Base-by-base conservation (phyloP, 2,329 filamentous ascomycete genomes). In the Cryphonectria nitschkei region DNA sequence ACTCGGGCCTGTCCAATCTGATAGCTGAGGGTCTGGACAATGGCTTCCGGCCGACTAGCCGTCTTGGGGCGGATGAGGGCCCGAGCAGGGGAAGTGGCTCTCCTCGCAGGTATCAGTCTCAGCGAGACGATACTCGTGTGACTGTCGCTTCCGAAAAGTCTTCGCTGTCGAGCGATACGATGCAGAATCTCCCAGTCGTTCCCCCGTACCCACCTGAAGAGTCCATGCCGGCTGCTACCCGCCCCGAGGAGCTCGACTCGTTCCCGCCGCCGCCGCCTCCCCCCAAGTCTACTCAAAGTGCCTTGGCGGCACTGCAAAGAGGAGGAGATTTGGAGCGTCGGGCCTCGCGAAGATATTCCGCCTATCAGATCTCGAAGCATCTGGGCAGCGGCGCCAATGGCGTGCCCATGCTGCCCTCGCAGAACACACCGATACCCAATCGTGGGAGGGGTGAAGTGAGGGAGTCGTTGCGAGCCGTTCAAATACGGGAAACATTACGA, bases 321-420 rank as follows among this genome's bases (percentile, higher is more conserved):
- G 95, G 95, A 46, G 95, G 95, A 29, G 95, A 98, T 75, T 84
- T 99, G 65, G 96, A 99, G 81, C 89, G 96, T 78, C 88, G 96
- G 78, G 96, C 96, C 0, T 99, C 96, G 19, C 88, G 95, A 75
- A 87, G 96, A 77, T 99, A 98, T 79, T 98, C 96, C 1, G 93
- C 94, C 68, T 99, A 98, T 79, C 96, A 99, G 78, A 97, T 99
- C 75, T 93, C 94, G 62, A 98, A 98, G 78, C 94, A 97, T 76
- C 85, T 98, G 1, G 95, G 95, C 14, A 88, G 90, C 22, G 91
- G 92, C 54, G 88, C 92, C 22, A 94, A 91, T 80, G 94, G 93
- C 29, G 91, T 98, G 22, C 94, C 95, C 8, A 92, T 97, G 77
- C 88, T 98, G 29, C 94, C 95, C 37, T 86, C 93, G 39, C 94